phyloP scores from a whole-genome alignment of 768 basidiomycete species.

The Omphalotus guepiniiformis region DNA sequence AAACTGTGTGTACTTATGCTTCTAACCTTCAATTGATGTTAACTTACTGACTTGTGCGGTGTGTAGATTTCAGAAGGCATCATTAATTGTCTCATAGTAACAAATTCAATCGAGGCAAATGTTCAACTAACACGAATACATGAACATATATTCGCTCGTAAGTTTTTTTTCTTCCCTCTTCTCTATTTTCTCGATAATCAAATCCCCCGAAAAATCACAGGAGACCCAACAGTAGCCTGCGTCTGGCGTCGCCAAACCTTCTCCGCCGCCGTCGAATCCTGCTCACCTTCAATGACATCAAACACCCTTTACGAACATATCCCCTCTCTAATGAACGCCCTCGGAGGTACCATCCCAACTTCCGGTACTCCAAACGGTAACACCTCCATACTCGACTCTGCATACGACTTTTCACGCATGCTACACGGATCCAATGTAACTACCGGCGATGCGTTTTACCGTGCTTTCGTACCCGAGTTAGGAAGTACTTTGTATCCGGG shows the following conservation, averaged over 20 bases:
- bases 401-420: conserved; percentile 82
- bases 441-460: conserved; percentile 75
- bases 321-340: conserved; percentile 54
- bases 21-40: no score
- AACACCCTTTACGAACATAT: conserved; percentile 70
- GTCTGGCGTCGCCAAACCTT: conserved; percentile 92
- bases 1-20: conserved; percentile 37
- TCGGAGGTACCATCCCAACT: conserved; percentile 40
- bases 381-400: conserved; percentile 61
- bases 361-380: conserved; percentile 31
- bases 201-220: conserved; percentile 29
- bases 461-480: conserved; percentile 82
- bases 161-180: conserved; percentile 24
- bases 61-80: conserved; percentile 60
- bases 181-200: neutral
- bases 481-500: conserved; percentile 68
- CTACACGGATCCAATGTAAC: conserved; percentile 65
- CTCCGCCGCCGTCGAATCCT: conserved; percentile 77
- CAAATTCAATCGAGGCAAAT: conserved; percentile 82
- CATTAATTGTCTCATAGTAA: conserved; percentile 83
- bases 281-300: conserved; percentile 65
- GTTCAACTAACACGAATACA: conserved; percentile 81
- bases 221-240: conserved; percentile 82
- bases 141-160: conserved; percentile 82
- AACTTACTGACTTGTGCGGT: conserved; percentile 21